Conservation (phyloP, 2,329 filamentous ascomycete genomes). For the Lasiodiplodia theobromae region DNA sequence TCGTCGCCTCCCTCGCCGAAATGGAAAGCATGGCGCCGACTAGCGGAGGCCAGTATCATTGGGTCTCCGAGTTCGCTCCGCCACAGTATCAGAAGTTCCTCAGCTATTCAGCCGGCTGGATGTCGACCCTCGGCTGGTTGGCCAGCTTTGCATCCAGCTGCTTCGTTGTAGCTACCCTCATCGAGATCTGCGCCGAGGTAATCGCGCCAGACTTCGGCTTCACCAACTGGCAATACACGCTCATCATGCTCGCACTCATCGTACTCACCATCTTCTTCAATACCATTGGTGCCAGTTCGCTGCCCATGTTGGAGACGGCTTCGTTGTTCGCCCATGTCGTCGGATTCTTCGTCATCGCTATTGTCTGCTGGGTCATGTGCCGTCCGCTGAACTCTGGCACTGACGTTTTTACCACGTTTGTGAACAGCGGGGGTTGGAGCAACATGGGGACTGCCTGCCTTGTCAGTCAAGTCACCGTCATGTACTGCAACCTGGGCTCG, state of each 20-base stretch:
- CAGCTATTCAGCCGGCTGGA: constrained; percentile 40
- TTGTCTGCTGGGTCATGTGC: constrained; percentile 37
- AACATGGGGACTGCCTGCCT: constrained; percentile 34
- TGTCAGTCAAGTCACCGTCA: constrained; percentile 34
- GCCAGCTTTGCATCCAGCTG: constrained; percentile 43
- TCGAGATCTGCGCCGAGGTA: constrained; percentile 48
- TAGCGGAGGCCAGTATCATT: constrained; percentile 31
- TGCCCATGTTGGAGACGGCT: constrained; percentile 36
- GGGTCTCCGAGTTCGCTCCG: constrained; percentile 32
- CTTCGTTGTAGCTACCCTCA: constrained; percentile 46
- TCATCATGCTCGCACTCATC: constrained; percentile 38
- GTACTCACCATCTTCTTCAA: constrained; percentile 37
- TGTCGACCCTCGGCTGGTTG: constrained; percentile 47
- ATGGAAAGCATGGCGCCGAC: constrained; percentile 33
- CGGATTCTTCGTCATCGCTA: constrained; percentile 35
- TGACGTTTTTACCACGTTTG: constrained; percentile 32
- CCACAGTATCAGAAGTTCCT: constrained; percentile 31
- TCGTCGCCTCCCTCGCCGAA: constrained; percentile 32
- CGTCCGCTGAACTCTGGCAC: constrained; percentile 25
- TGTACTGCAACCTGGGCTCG: constrained; percentile 34
- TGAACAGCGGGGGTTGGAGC: constrained; percentile 34
- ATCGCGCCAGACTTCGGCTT: constrained; percentile 35
- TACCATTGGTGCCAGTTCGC: constrained; percentile 33
- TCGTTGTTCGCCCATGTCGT: constrained; percentile 36
- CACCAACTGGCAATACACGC: constrained; percentile 39